Evolutionary conservation across 2,329 filamentous ascomycete genomes (phyloP).

Genomic region (Ophiostoma perfectum): DNA sequence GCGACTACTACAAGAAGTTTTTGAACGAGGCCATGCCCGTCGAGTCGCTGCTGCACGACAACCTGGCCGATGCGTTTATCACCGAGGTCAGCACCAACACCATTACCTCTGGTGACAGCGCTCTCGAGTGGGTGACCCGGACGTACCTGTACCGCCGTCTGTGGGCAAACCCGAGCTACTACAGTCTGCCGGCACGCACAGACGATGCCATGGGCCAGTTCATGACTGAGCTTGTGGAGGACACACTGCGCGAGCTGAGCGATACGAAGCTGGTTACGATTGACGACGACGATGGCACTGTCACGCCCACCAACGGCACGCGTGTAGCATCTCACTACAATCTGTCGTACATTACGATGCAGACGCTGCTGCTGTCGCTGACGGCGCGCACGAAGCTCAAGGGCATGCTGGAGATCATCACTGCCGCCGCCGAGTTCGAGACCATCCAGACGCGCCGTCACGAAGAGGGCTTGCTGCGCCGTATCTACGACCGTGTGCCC

Average conservation of each 20-base stretch:
- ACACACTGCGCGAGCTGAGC: slow-evolving; percentile 79
- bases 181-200: slow-evolving; percentile 79
- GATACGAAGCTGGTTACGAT: slow-evolving; percentile 95
- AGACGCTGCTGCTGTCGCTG: slow-evolving; percentile 91
- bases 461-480: slow-evolving; percentile 78
- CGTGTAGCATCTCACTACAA: slow-evolving; percentile 99
- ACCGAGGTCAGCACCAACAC: slow-evolving; percentile 95
- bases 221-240: slow-evolving; percentile 90
- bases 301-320: slow-evolving; percentile 85
- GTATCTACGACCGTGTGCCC: slow-evolving; percentile 89
- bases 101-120: slow-evolving; percentile 91
- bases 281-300: slow-evolving; percentile 86
- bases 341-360: slow-evolving; percentile 98
- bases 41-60: slow-evolving; percentile 87
- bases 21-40: slow-evolving; percentile 92
- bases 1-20: slow-evolving; percentile 99
- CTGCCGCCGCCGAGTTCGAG: slow-evolving; percentile 94
- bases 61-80: slow-evolving; percentile 92
- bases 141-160: slow-evolving; percentile 97
- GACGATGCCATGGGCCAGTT: slow-evolving; percentile 92
- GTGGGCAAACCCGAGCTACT: slow-evolving; percentile 93
- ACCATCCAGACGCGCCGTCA: slow-evolving; percentile 84
- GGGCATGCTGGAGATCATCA: slow-evolving; percentile 93
- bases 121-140: slow-evolving; percentile 97
- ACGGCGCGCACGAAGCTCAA: slow-evolving; percentile 89